phyloP scores from a whole-genome alignment of 345 rosid genomes.

The Moricandia arvensis region DNA sequence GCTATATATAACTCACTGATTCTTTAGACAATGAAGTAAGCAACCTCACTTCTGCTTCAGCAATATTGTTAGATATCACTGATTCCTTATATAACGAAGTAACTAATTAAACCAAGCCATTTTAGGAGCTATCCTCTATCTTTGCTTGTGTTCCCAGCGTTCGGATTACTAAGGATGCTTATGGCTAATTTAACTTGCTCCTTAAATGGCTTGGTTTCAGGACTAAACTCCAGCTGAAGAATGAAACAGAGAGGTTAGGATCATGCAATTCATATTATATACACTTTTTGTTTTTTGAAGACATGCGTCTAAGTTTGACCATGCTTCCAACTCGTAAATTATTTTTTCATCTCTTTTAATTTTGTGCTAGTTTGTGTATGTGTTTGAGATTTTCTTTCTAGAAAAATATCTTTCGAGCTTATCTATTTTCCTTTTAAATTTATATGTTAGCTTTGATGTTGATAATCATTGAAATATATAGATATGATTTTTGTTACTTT shows the following conservation, averaged over 20 bases:
- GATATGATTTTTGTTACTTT: background rate
- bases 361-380: too few species aligned
- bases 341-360: too few species aligned
- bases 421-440: too few species aligned
- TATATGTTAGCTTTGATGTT: background rate
- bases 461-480: background rate
- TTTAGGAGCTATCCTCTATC: background rate
- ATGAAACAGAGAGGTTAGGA: background rate
- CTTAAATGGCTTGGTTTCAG: too few species aligned
- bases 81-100: background rate
- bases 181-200: too few species aligned
- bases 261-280: background rate
- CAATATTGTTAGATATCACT: background rate
- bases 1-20: slow-evolving; percentile 57
- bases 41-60: background rate
- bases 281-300: background rate
- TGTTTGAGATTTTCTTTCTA: too few species aligned
- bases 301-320: background rate
- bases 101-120: background rate
- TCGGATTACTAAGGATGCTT: too few species aligned
- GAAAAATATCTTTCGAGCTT: too few species aligned
- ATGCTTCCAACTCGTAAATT: background rate
- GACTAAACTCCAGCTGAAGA: background rate
- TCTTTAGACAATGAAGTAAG: slow-evolving; percentile 61
- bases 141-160: too few species aligned